A percentile compares a stretch with the other conserved stretches of the same genome.
Evolutionary conservation across 306 rosid species (phyloP).

Genomic region (Acacia crassicarpa): DNA sequence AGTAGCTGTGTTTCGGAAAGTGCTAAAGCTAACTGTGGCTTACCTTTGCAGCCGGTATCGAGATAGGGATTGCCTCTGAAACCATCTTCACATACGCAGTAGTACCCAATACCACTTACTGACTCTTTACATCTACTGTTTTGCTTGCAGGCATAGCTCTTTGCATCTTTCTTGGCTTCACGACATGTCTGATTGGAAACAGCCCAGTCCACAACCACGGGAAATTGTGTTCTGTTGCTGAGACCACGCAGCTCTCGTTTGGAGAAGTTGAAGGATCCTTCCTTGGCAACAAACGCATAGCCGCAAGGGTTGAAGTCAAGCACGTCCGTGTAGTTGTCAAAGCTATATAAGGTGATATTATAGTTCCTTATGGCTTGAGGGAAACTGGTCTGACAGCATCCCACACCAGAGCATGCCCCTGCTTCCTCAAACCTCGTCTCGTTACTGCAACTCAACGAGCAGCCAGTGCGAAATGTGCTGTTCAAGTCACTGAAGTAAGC

Average conservation of each 20-base stretch:
- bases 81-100: not conserved
- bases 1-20: too few relatives aligned
- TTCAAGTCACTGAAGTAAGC: fast-evolving
- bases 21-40: too few relatives aligned
- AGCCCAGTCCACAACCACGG: not conserved
- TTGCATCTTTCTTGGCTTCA: not conserved
- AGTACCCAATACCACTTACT: not conserved
- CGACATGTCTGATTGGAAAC: not conserved
- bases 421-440: not conserved
- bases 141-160: not conserved
- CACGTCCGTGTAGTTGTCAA: fast-evolving
- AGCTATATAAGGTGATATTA: not conserved
- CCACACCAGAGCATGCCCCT: not conserved
- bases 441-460: not conserved
- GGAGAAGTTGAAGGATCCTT: slow-evolving; percentile 23
- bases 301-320: slow-evolving; percentile 30
- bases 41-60: not conserved
- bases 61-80: not conserved
- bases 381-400: slow-evolving; percentile 1
- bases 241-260: not conserved
- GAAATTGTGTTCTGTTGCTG: not conserved
- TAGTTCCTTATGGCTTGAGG: not conserved
- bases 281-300: slow-evolving; percentile 32
- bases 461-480: not conserved
- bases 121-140: not conserved